These are phyloP conservation scores for Diaporthe sp. DNA, from an alignment of 2,329 filamentous ascomycete genomes.

Conservation along the genomic window DNA sequence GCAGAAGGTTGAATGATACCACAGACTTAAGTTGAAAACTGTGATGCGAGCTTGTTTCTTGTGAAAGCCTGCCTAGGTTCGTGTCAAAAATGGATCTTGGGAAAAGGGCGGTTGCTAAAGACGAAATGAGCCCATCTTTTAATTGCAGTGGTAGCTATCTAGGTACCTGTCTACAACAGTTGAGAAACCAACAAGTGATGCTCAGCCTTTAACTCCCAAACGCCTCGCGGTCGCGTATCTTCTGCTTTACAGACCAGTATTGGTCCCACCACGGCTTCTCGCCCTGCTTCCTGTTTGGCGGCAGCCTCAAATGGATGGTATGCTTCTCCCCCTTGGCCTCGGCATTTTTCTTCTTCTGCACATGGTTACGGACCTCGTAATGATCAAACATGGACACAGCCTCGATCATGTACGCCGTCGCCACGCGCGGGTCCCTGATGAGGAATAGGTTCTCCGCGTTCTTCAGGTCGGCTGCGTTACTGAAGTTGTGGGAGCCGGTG, in stretches of 20 bases:
- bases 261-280: constrained; percentile 45
- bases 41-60: no score
- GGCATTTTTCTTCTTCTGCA: constrained; percentile 39
- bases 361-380: constrained; percentile 44
- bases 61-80: no score
- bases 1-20: no score
- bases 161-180: background rate
- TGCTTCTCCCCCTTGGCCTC: constrained; percentile 42
- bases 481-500: constrained; percentile 46
- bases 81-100: no score
- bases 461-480: constrained; percentile 42
- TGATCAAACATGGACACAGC: constrained; percentile 46
- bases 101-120: no score
- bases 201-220: constrained; percentile 39
- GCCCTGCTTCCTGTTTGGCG: constrained; percentile 36
- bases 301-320: constrained; percentile 40
- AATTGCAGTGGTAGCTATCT: background rate
- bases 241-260: constrained; percentile 44
- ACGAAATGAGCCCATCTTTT: background rate
- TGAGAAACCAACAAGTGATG: background rate
- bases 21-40: no score
- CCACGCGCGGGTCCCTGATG: constrained; percentile 43
- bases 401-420: constrained; percentile 45
- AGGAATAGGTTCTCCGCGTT: constrained; percentile 45
- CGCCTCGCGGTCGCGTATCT: constrained; percentile 44